phyloP scores from a whole-genome alignment of 306 rosid genomes.

The Malus sieversii region DNA sequence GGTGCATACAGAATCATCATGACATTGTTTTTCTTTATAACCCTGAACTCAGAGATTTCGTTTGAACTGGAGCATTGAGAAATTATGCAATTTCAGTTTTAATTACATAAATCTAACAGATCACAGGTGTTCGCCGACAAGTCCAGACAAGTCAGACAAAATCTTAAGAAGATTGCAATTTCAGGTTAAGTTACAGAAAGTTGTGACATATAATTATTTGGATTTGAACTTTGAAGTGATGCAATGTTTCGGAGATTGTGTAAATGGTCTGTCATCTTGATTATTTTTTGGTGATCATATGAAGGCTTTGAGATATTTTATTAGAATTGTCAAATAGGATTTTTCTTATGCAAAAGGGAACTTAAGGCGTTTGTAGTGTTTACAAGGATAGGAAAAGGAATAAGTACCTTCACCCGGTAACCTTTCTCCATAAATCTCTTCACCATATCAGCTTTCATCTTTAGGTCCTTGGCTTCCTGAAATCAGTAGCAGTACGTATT shows the following conservation, averaged over 20 bases:
- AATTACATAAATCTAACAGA: background rate
- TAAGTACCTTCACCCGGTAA: conserved; percentile 80
- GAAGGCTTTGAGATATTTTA: background rate
- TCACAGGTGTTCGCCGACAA: background rate
- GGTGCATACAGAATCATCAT: background rate
- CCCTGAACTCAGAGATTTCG: background rate
- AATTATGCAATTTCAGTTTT: background rate
- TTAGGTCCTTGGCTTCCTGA: conserved; percentile 80
- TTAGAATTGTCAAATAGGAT: background rate
- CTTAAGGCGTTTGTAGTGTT: background rate
- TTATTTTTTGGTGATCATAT: background rate
- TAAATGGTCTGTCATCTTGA: background rate
- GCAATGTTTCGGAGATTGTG: background rate
- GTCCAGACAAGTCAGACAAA: background rate
- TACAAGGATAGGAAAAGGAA: background rate
- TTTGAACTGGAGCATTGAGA: background rate
- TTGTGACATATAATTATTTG: background rate
- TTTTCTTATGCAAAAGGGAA: background rate
- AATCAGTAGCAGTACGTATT: conserved; percentile 18
- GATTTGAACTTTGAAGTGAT: background rate
- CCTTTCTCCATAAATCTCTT: conserved; percentile 78
- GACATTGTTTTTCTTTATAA: background rate
- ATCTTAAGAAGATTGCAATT: background rate
- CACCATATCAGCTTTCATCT: conserved; percentile 67
- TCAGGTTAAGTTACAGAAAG: background rate